Conservation (phyloP, 768 basidiomycete genomes). For the Paxillus rubicundulus region DNA sequence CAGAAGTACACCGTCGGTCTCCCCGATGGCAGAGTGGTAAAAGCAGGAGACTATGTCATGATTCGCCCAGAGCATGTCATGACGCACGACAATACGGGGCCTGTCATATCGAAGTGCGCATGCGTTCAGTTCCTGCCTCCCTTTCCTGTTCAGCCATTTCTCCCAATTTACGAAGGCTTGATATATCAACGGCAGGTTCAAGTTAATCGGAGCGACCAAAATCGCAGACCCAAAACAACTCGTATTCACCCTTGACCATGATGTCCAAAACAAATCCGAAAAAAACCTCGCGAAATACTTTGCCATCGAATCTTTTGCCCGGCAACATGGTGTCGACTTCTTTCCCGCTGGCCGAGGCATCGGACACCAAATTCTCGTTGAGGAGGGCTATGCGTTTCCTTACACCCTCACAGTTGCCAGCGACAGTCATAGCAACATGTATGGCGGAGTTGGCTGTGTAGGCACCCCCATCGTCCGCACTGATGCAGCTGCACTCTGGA, state of each 20-base stretch:
- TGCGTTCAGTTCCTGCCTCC: not conserved
- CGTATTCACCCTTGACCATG: constrained; percentile 97
- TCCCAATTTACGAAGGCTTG: not conserved
- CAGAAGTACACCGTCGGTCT: constrained; percentile 95
- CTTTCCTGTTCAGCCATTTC: constrained; percentile 3
- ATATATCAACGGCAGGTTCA: constrained; percentile 59
- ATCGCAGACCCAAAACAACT: constrained; percentile 80
- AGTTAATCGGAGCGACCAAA: constrained; percentile 86
- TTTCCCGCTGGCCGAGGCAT: constrained; percentile 98
- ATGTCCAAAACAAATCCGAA: constrained; percentile 90
- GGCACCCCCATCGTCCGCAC: constrained; percentile 98
- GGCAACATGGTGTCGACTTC: constrained; percentile 84
- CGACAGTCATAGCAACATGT: constrained; percentile 98
- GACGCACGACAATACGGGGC: constrained; percentile 98
- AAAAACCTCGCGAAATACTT: constrained; percentile 94
- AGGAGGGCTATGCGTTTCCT: constrained; percentile 98
- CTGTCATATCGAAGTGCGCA: constrained; percentile 92
- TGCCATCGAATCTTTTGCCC: constrained; percentile 86
- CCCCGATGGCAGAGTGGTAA: constrained; percentile 73
- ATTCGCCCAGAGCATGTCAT: constrained; percentile 97
- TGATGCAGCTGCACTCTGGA: constrained; percentile 94
- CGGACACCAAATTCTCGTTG: constrained; percentile 95
- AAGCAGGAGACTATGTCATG: constrained; percentile 99
- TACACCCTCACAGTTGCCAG: constrained; percentile 93
- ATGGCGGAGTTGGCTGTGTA: constrained; percentile 95